These are phyloP conservation scores for Ammopiptanthus mongolicus DNA, from an alignment of 306 rosid species.

Conservation along the genomic window DNA sequence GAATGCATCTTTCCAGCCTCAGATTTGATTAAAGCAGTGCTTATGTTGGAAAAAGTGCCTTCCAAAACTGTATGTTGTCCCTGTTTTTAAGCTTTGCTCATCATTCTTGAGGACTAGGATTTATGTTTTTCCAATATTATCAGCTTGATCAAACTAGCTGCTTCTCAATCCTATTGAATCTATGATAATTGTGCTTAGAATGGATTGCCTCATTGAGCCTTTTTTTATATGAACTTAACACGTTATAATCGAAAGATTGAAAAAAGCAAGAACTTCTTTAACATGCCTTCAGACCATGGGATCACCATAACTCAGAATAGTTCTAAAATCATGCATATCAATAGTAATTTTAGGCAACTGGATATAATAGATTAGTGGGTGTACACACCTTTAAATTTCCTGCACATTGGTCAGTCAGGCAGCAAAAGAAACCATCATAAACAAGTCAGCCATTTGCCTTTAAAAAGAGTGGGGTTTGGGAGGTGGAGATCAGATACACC, in stretches of 20 bases:
- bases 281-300: not conserved
- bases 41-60: not conserved
- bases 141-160: constrained; percentile 12
- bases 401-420: constrained; percentile 35
- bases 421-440: constrained; percentile 30
- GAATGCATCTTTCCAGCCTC: not conserved
- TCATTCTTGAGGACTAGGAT: not conserved
- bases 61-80: not conserved
- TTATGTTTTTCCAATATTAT: constrained; percentile 3
- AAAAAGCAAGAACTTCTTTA: not conserved
- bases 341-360: not conserved
- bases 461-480: constrained; percentile 10
- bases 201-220: not conserved
- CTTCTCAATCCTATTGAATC: not conserved
- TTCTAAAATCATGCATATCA: constrained; percentile 16
- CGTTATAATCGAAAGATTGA: constrained; percentile 7
- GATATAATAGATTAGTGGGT: constrained; percentile 17
- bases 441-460: constrained; percentile 34
- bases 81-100: not conserved
- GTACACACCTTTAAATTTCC: constrained; percentile 76
- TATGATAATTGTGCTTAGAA: not conserved
- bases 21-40: not conserved
- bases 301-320: constrained; percentile 9
- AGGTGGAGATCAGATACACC: constrained; percentile 15
- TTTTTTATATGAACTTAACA: constrained; percentile 9